Conservation (phyloP, 257 asterid genomes). For the Rauvolfia tetraphylla region DNA sequence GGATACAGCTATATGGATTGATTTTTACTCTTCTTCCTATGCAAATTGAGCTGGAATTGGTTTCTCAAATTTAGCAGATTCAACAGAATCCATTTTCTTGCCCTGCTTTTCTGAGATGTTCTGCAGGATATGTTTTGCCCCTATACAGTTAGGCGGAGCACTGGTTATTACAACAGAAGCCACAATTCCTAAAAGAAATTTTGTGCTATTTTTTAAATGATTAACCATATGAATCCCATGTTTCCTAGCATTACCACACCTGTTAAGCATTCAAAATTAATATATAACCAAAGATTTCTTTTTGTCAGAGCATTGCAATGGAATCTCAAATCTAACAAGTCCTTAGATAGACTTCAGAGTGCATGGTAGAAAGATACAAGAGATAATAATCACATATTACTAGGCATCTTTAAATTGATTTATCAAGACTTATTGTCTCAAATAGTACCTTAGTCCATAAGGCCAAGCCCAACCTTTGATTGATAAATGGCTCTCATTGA, state of each 20-base stretch:
- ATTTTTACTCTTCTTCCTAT: too few species aligned
- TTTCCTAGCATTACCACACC: neutral
- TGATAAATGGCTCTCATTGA: constrained; percentile 97
- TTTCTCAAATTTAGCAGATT: constrained; percentile 76
- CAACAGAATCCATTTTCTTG: constrained; percentile 79
- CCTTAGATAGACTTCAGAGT: constrained; percentile 1
- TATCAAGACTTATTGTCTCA: neutral
- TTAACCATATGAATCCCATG: neutral
- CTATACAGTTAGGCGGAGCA: constrained; percentile 44
- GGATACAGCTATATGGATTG: too few species aligned
- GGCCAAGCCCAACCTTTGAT: constrained; percentile 88
- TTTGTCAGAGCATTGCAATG: neutral
- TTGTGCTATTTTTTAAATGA: neutral
- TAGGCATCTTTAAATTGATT: neutral
- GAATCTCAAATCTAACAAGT: constrained; percentile 1
- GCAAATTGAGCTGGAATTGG: too few species aligned
- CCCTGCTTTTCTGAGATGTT: constrained; percentile 97
- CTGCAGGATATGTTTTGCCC: constrained; percentile 88
- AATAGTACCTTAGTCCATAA: constrained; percentile 80
- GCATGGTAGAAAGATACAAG: too few species aligned
- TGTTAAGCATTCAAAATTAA: neutral
- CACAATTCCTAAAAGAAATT: neutral
- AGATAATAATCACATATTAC: neutral
- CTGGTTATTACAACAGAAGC: neutral
- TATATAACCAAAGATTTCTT: neutral